Evolutionary conservation across 805 yeast genomes (phyloP).

Genomic region (Nakazawaea sp.): DNA sequence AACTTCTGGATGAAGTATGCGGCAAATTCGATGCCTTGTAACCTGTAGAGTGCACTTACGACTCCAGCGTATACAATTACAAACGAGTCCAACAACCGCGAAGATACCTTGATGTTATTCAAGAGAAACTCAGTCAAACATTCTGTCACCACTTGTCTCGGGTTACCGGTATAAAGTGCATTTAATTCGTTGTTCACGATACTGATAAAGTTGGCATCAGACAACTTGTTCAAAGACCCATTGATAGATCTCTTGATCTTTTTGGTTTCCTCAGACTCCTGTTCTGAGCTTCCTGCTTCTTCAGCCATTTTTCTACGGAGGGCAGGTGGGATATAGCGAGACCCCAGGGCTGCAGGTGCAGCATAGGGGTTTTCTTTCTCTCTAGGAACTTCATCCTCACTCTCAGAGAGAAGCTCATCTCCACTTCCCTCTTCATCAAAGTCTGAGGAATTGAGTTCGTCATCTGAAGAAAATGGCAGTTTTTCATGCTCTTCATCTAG

Average conservation of each 20-base stretch:
- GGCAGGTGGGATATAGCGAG: conserved; percentile 82
- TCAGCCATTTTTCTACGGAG: conserved; percentile 46
- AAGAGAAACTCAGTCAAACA: conserved; percentile 55
- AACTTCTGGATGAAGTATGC: conserved; percentile 75
- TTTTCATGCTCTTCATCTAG: conserved; percentile 15
- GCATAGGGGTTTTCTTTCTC: conserved; percentile 69
- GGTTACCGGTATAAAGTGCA: conserved; percentile 51
- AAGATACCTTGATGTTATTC: conserved; percentile 57
- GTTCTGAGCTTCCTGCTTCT: conserved; percentile 16
- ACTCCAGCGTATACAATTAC: conserved; percentile 75
- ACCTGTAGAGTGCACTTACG: conserved; percentile 64
- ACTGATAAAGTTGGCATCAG: conserved; percentile 73
- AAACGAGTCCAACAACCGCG: conserved; percentile 69
- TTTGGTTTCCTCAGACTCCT: conserved; percentile 36
- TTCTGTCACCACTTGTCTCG: conserved; percentile 77
- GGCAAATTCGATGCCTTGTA: conserved; percentile 85
- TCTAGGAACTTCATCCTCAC: conserved; percentile 17
- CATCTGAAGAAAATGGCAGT: conserved; percentile 13
- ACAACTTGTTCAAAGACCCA: conserved; percentile 80
- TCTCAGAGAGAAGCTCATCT: conserved; percentile 11
- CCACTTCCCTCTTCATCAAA: conserved; percentile 26
- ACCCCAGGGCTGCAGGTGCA: conserved; percentile 39
- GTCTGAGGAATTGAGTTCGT: conserved; percentile 21
- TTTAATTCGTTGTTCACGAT: conserved; percentile 62
- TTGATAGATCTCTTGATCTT: conserved; percentile 60